These are phyloP conservation scores for Juglanconis oblonga DNA, from an alignment of 2,329 filamentous ascomycete species.

Conservation along the genomic window DNA sequence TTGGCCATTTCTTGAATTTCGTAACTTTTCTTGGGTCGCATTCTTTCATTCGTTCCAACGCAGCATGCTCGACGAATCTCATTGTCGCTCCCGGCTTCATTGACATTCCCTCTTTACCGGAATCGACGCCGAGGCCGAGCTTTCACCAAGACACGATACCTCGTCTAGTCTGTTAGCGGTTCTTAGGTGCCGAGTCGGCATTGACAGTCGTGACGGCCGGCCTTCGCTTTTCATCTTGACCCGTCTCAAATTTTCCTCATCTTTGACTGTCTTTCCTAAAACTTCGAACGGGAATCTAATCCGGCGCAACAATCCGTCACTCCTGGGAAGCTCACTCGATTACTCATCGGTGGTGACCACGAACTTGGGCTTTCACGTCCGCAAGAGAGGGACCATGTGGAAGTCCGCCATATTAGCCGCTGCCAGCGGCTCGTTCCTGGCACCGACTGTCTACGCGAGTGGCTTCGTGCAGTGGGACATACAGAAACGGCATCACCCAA, in stretches of 20 bases:
- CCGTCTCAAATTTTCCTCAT: not conserved
- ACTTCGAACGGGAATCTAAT: too few relatives aligned
- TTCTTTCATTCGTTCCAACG: not conserved
- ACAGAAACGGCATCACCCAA: constrained; percentile 30
- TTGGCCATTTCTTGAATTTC: constrained; percentile 5
- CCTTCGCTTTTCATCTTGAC: not conserved
- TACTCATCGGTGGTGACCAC: not conserved
- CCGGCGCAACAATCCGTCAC: too few relatives aligned
- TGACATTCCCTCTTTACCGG: too few relatives aligned
- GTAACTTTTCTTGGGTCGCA: not conserved
- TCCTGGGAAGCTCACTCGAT: not conserved
- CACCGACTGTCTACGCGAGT: constrained; percentile 20
- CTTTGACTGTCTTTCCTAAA: too few relatives aligned
- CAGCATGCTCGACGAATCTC: not conserved
- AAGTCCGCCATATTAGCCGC: constrained; percentile 9
- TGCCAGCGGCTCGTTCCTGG: constrained; percentile 23
- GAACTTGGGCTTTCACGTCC: not conserved
- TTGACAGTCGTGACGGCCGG: not conserved
- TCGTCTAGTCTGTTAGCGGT: not conserved
- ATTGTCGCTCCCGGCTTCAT: not conserved
- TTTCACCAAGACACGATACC: not conserved
- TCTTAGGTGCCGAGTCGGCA: too few relatives aligned
- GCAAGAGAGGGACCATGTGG: not conserved
- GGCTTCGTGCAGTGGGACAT: constrained; percentile 49
- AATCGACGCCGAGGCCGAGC: not conserved